Evolutionary conservation across 2,329 filamentous ascomycete genomes (phyloP).

Genomic region (Acephala macrosclerotiorum): DNA sequence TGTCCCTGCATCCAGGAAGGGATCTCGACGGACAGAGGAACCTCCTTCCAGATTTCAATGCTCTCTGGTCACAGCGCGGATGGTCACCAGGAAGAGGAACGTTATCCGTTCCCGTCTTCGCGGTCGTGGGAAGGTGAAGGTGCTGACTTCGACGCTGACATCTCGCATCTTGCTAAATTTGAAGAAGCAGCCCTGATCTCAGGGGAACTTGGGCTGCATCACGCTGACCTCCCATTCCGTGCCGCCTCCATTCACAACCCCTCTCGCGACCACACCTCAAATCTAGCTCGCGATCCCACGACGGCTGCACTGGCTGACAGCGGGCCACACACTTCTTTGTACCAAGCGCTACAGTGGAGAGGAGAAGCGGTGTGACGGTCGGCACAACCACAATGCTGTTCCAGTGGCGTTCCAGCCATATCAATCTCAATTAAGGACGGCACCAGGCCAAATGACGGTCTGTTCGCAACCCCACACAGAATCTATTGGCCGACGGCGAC

Average conservation of each 20-base stretch:
- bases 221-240: conserved; percentile 11
- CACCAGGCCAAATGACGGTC: conserved; percentile 13
- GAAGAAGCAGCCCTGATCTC: conserved; percentile 5
- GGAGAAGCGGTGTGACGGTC: conserved; percentile 28
- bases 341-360: conserved; percentile 31
- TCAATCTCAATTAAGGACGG: background rate
- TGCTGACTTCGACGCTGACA: conserved; percentile 1
- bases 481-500: background rate
- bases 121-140: background rate
- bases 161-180: background rate
- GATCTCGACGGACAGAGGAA: conserved; percentile 8
- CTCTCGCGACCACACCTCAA: conserved; percentile 11
- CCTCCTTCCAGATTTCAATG: conserved; percentile 12
- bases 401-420: background rate
- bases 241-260: conserved; percentile 3
- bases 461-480: conserved; percentile 10
- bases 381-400: background rate
- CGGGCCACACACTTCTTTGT: conserved; percentile 19
- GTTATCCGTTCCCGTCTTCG: conserved; percentile 1
- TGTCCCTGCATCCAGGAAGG: conserved; percentile 4
- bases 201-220: conserved; percentile 10
- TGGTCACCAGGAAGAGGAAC: background rate
- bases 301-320: conserved; percentile 21
- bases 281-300: conserved; percentile 11
- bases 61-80: conserved; percentile 15